Evolutionary conservation across 306 rosid genomes (phyloP).

Genomic region (Canavalia gladiata): DNA sequence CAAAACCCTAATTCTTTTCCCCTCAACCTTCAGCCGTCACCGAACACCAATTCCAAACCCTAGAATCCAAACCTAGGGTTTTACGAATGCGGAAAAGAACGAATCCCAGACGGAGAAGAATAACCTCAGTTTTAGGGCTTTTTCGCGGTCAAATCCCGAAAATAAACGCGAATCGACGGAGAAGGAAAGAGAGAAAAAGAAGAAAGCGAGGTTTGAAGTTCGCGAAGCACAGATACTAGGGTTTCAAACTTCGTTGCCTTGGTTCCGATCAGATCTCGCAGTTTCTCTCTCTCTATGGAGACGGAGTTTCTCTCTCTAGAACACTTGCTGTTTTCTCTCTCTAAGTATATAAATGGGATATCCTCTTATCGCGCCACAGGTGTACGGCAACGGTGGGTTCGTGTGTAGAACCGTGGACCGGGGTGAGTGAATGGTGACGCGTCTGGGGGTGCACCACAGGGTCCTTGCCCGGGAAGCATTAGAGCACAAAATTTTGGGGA

Average conservation of each 20-base stretch:
- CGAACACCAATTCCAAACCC: slow-evolving; percentile 42
- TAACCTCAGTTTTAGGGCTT: neutral
- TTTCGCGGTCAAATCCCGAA: neutral
- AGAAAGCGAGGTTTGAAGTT: slow-evolving; percentile 36
- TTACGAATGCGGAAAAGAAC: slow-evolving; percentile 8
- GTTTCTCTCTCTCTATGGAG: slow-evolving; percentile 1
- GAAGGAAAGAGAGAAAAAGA: neutral
- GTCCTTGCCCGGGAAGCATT: slow-evolving; percentile 58
- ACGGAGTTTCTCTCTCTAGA: slow-evolving; percentile 76
- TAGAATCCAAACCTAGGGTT: slow-evolving; percentile 45
- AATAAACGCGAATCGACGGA: neutral
- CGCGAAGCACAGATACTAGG: slow-evolving; percentile 44
- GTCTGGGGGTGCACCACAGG: slow-evolving; percentile 59
- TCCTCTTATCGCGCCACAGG: slow-evolving; percentile 71
- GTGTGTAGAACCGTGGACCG: slow-evolving; percentile 48
- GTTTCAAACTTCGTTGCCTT: slow-evolving; percentile 53
- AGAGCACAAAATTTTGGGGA: slow-evolving; percentile 32
- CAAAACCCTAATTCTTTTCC: slow-evolving; percentile 67
- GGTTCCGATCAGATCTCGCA: slow-evolving; percentile 71
- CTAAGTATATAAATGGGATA: slow-evolving; percentile 20
- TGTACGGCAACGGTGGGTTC: slow-evolving; percentile 74
- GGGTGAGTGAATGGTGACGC: slow-evolving; percentile 49
- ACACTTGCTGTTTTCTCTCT: slow-evolving; percentile 49
- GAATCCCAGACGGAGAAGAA: slow-evolving; percentile 23
- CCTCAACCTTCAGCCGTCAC: neutral